Evolutionary conservation across 2,329 filamentous ascomycete genomes (phyloP), one percentile per base, ranked within the genome.

Genomic region (Colletotrichum endophyticum): DNA sequence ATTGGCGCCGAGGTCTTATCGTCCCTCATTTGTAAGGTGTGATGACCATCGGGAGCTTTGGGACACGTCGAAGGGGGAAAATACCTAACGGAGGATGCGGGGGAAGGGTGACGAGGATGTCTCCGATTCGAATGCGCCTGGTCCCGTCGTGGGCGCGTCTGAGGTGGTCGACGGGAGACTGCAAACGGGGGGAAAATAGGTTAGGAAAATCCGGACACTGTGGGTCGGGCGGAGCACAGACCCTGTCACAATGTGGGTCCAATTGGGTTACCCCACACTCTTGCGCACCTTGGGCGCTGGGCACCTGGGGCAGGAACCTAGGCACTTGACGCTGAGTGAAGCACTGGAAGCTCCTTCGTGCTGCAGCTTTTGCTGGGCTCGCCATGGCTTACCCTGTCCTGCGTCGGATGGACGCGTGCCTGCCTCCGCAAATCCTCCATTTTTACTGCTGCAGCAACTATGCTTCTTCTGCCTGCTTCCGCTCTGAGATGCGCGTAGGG

Each of bases 231-330:
- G 63, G 73, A 63, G 66, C 57, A 73, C 63, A 62, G 57, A 76
- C 63, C 32, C n/a, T 34, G 63, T 66, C 13, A 16, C 30, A 28
- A 39, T 56, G 67, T 56, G 72, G 72, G 57, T 36, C 66, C 13
- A 19, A 30, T 25, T 44, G 27, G 5, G 12, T 73, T 75, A 75
- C 73, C 73, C 73, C 73, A 75, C 73, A 75, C 73, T 75, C 44
- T 71, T 32, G 61, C 30, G 11, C 28, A 32, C 32, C n/a, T 36
- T 63, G 28, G 8, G 57, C 39, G 63, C 56, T 59, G 56, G 44
- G 44, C n/a, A 59, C 67, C 67, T 71, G 49, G 72, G 59, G 67
- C 25, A 62, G 57, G 57, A 57, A 36, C 30, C 30, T 30, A 25
- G 22, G 22, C n/a, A 56, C 53, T 61, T 61, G 39, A 44, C 57